Percentiles rank a stretch among this genome's conserved stretches.
These are phyloP conservation scores for Petasospora rhodanensis DNA, from an alignment of 1,139 yeast genomes.

Conservation along the genomic window DNA sequence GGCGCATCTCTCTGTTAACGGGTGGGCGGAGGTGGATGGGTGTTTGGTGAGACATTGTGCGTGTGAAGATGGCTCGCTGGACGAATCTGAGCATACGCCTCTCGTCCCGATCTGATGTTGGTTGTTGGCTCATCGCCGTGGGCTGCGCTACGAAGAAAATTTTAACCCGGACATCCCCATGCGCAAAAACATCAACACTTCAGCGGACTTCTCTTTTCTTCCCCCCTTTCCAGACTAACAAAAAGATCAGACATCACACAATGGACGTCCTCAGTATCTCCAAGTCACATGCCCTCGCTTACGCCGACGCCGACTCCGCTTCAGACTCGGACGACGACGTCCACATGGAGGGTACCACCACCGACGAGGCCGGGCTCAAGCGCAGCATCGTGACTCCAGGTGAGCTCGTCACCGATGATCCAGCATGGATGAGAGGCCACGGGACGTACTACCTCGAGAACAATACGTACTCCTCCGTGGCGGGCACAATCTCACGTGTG, in stretches of 20 bases:
- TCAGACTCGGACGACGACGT: conserved; percentile 19
- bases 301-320: conserved; percentile 13
- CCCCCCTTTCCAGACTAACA: not conserved
- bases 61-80: not conserved
- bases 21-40: conserved; percentile 47
- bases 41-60: conserved; percentile 7
- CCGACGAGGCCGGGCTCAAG: conserved; percentile 23
- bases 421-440: conserved; percentile 98
- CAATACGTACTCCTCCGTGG: conserved; percentile 83
- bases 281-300: conserved; percentile 14
- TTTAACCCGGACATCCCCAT: not conserved
- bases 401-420: conserved; percentile 92
- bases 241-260: not conserved
- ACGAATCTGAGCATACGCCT: conserved; percentile 2
- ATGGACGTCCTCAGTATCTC: conserved; percentile 23
- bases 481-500: conserved; percentile 84
- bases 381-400: conserved; percentile 81
- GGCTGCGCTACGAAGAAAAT: too few relatives aligned
- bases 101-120: too few relatives aligned
- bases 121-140: too few relatives aligned
- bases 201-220: too few relatives aligned
- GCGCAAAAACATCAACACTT: too few relatives aligned
- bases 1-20: conserved; percentile 56
- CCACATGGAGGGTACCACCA: conserved; percentile 9
- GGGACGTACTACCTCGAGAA: conserved; percentile 78